These are phyloP conservation scores for Dissoconium aciculare DNA, from an alignment of 2,329 filamentous ascomycete species.

Conservation along the genomic window DNA sequence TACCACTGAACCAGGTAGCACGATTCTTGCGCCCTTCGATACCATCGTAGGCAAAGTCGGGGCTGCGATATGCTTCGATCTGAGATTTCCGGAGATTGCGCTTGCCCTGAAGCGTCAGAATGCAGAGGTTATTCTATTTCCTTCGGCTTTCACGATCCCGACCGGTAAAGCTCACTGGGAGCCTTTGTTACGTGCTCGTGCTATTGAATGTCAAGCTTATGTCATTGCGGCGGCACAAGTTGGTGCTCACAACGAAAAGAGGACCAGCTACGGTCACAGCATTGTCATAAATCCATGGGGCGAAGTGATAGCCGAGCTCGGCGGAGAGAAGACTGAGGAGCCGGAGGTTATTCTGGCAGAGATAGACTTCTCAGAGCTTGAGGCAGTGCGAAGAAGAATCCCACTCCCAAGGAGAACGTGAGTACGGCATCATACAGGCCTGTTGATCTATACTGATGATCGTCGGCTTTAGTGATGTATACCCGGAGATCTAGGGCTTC, in stretches of 20 bases:
- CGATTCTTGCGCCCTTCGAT: conserved; percentile 54
- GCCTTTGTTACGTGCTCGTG: conserved; percentile 58
- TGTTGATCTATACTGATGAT: conserved; percentile 7
- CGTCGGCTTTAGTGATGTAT: conserved; percentile 18
- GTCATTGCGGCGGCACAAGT: conserved; percentile 73
- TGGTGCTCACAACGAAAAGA: conserved; percentile 58
- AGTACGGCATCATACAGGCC: conserved; percentile 12
- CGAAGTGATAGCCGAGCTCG: conserved; percentile 50
- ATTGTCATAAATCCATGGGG: conserved; percentile 85
- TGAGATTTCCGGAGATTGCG: conserved; percentile 66
- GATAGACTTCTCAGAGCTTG: conserved; percentile 25
- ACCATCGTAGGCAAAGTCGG: conserved; percentile 62
- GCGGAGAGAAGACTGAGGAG: conserved; percentile 31
- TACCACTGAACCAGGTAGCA: conserved; percentile 52
- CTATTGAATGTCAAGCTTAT: conserved; percentile 80
- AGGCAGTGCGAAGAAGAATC: conserved; percentile 24
- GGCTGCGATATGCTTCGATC: conserved; percentile 76
- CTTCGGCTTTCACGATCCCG: conserved; percentile 76
- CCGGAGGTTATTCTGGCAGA: conserved; percentile 29
- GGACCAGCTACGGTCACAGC: conserved; percentile 72
- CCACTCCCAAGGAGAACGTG: conserved; percentile 25
- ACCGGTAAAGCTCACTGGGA: conserved; percentile 84
- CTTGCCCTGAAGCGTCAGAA: conserved; percentile 49
- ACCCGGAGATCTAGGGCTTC: conserved; percentile 15
- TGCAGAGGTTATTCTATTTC: conserved; percentile 70